Percentiles rank a stretch among this genome's conserved stretches.
Evolutionary conservation across 139 green algal genomes (phyloP).

Genomic region (Micractinium sp.): DNA sequence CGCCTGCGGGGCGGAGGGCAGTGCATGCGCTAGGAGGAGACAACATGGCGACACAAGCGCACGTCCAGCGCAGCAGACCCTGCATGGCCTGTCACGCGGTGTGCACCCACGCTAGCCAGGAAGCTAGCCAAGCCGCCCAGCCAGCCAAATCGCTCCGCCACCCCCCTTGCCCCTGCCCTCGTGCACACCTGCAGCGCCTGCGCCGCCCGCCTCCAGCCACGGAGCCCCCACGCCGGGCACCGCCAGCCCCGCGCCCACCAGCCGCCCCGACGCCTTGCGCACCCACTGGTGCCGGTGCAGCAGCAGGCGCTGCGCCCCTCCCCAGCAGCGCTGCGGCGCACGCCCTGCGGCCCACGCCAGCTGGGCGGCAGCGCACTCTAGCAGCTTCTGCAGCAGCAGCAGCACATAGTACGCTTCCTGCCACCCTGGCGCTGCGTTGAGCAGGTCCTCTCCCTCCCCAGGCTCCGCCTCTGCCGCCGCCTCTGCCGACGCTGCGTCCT

Average conservation of each 20-base stretch:
- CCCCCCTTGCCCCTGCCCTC: background rate
- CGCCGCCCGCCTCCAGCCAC: conserved; percentile 42
- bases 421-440: conserved; percentile 60
- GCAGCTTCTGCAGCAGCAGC: conserved; percentile 68
- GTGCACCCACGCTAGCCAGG: background rate
- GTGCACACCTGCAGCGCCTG: background rate
- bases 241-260: conserved; percentile 72
- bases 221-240: conserved; percentile 36
- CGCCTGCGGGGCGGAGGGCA: background rate
- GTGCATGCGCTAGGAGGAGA: no score
- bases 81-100: no score
- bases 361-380: conserved; percentile 35
- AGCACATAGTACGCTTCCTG: conserved; percentile 85
- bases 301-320: conserved; percentile 26
- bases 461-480: conserved; percentile 1
- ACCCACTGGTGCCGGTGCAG: conserved; percentile 87
- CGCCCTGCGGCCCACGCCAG: conserved; percentile 1
- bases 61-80: no score
- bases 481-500: conserved; percentile 3
- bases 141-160: background rate
- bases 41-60: background rate
- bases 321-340: conserved; percentile 23
- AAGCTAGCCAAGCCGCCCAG: background rate
- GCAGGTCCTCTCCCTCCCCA: conserved; percentile 11
- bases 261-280: conserved; percentile 73